phyloP scores from a whole-genome alignment of 192 early-diverging fungal genomes.

The Coemansia sp. region DNA sequence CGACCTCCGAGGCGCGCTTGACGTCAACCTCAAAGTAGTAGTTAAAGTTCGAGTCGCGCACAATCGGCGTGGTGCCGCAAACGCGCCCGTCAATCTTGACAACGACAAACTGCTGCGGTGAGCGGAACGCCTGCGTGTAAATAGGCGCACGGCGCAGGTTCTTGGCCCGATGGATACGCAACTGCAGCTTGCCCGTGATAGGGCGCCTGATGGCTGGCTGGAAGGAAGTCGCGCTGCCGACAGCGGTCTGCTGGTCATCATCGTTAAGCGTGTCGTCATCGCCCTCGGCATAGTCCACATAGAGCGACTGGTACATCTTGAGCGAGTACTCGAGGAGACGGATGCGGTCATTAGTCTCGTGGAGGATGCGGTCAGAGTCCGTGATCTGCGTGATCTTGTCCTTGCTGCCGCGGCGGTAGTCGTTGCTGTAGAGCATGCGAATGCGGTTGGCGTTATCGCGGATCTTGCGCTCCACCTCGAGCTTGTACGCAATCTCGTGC shows the following conservation, averaged over 20 bases:
- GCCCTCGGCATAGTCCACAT: conserved; percentile 71
- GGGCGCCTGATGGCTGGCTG: conserved; percentile 67
- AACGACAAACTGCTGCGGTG: conserved; percentile 68
- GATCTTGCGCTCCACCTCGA: conserved; percentile 94
- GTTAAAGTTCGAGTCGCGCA: conserved; percentile 74
- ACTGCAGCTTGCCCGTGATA: conserved; percentile 68
- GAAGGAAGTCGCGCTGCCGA: conserved; percentile 9
- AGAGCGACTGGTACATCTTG: conserved; percentile 84
- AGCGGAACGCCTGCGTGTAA: conserved; percentile 53
- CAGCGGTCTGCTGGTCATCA: conserved; percentile 5
- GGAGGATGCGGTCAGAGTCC: conserved; percentile 40
- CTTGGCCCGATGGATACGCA: conserved; percentile 62
- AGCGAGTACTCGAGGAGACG: conserved; percentile 68
- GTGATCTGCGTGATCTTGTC: conserved; percentile 53
- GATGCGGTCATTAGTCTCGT: conserved; percentile 73
- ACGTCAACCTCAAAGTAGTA: conserved; percentile 86
- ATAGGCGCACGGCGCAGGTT: conserved; percentile 60
- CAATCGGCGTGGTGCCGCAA: conserved; percentile 70
- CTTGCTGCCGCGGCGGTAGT: conserved; percentile 44
- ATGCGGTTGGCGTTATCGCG: conserved; percentile 56
- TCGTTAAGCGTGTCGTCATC: conserved; percentile 64
- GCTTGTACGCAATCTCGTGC: conserved; percentile 82
- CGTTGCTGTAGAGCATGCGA: conserved; percentile 49
- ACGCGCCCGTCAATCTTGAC: conserved; percentile 83
- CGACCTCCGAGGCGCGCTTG: conserved; percentile 88